Evolutionary conservation across 305 asterid species (phyloP), one percentile per base, ranked within the genome.

Genomic region (Fraxinus sp.): DNA sequence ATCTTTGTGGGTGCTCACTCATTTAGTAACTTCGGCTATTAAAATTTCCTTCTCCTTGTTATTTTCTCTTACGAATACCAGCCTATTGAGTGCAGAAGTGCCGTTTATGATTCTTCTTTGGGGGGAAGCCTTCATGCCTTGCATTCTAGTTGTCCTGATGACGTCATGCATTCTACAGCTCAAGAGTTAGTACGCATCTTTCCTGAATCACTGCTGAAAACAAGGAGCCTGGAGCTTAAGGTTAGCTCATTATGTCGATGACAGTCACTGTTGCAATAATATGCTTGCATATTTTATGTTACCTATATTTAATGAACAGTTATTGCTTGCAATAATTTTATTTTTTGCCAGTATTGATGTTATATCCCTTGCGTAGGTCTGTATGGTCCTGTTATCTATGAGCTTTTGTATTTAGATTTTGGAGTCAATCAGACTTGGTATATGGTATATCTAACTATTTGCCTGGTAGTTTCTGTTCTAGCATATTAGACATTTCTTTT

Each of bases 151-250:
- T 91, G 97, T 85, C 87, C 95, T 64, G 98, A 90, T 87, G 91
- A 91, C 84, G 88, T 91, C 39, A 88, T 96, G 79, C 92, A 91
- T 89, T 93, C 94, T 14, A 94, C 98, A 57, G 95, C 98, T 80
- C 87, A 89, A 76, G 93, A 89, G 84, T 85, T 94, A 33, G 85
- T 94, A 28, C 85, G 74, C 76, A 78, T 90, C 84, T 91, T 94
- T 89, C 91, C 91, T 36, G 90, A 85, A 86, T 85, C 97, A 76
- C 84, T 96, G 94, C 90, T 84, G 82, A 92, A 87, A 88, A 91
- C 98, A 79, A 88, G 79, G 74, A 93, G 98, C 90, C 83, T 83
- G 83, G 98, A 94, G 85, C 98, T 96, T 80, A 89, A 91, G 98
- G 99, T 94, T 82, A 75, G 77, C 79, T 79, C 79, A 64, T 49